Base-by-base conservation (phyloP, 306 rosid genomes). In the Morella rubra region DNA sequence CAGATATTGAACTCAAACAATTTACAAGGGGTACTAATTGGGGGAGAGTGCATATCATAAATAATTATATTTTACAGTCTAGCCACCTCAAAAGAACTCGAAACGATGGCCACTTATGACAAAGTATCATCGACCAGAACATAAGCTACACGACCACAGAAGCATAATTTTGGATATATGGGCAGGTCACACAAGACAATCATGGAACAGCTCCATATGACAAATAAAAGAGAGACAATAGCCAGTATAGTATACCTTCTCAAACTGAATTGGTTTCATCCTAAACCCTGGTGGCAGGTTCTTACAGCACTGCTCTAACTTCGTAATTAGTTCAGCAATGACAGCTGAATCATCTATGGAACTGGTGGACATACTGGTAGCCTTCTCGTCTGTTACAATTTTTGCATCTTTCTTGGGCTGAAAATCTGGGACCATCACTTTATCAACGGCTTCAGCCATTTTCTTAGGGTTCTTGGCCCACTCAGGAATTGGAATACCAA, bases 261-360 rank as follows among this genome's bases (percentile, higher is more conserved):
- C 99, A 64, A 95, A 95, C 69, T 88, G 97, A 85, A 95, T 69
- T n/a, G 99, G 99, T 69, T 87, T 95, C 99, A 95, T 92, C 87
- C 93, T 86, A 88, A 88, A 92, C 47, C 86, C 96, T 22, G 88
- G 87, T 2, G 79, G 85, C 68, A 92, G 88, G 52, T 66, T 88
- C 72, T 84, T 51, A 19, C 83, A 84, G 58, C 80, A 84, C 8
- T 85, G 88, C 85, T 92, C 97, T 76, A 92, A 84, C 85, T 78
- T 95, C 56, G 15, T 12, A 9, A 88, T 85, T 61, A 95, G 84
- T 73, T 91, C 97, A 73, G 90, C 85, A 75, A 95, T 95, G 61
- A 92, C 88, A 70, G 81, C 93, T 1, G 92, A 90, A 89, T 95
- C 99, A 74, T 95, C 99, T 24, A 89, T 16, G 40, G 97, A 92